Base-by-base conservation (phyloP, 352 stramenopile species). In the Globisporangium paddicum region DNA sequence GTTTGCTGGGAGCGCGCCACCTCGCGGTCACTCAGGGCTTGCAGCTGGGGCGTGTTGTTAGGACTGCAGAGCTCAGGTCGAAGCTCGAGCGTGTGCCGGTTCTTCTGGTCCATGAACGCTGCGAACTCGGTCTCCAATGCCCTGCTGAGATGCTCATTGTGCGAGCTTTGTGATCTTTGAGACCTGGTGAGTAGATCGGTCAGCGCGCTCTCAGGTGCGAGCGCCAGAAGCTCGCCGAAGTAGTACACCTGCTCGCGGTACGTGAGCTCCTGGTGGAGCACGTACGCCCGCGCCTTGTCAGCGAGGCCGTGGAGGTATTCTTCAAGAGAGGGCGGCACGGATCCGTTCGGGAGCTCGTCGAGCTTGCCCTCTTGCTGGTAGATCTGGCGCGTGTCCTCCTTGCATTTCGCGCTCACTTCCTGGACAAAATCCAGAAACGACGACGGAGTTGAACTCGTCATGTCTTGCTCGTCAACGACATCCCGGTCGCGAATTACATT, bases 51-150 rank as follows among this genome's bases (percentile, higher is more conserved):
- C 1, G 42, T 58, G 34, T 86, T 82, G 68, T 96, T 94, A 11
- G 76, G 75, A 13, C 78, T 91, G 55, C 82, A 89, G 26, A 96
- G 66, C 26, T 89, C 71, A 0, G 88, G 88, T 19, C 84, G 72
- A 16, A 96, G 58, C 35, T 82, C 68, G 26, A 75, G 25, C 2
- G 63, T 75, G 58, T 95, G 72, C 7, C 66, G 58, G 7, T 69
- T 65, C 50, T 88, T 89, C 21, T 71, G 55, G 2, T 73, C 50
- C 41, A 82, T 73, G 69, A 73, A 88, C 30, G 54, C 55, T 2
- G 67, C 26, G 19, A 75, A 78, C 30, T 80, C 42, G 21, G 49
- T 28, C 13, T 76, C 66, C 2, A 96, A 60, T 2, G 25, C 45
- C 9, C 64, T 56, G 5, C 32, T 32, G 2, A 59, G 38, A 52